These are phyloP conservation scores for Coprinopsis marcescibilis DNA, from an alignment of 768 basidiomycete species.

Conservation along the genomic window DNA sequence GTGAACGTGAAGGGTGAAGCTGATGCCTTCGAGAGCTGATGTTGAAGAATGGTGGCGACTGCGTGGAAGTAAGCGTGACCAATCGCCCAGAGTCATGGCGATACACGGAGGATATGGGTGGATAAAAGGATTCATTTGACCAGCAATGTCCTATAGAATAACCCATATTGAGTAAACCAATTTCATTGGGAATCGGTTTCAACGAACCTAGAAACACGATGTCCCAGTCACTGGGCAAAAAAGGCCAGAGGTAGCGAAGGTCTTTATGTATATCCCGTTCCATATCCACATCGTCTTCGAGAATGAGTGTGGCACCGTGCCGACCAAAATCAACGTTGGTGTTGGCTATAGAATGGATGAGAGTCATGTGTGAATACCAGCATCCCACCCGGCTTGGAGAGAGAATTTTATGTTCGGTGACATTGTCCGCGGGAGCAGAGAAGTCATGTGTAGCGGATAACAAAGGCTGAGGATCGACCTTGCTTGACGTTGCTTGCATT, in stretches of 20 bases:
- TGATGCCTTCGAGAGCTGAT: slow-evolving; percentile 13
- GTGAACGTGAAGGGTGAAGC: slow-evolving; percentile 53
- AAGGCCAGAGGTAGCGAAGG: slow-evolving; percentile 39
- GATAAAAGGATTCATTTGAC: slow-evolving; percentile 57
- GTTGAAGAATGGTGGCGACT: too few relatives aligned
- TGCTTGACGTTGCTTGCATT: too few relatives aligned
- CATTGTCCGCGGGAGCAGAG: slow-evolving; percentile 8
- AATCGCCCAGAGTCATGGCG: too few relatives aligned
- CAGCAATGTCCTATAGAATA: slow-evolving; percentile 65
- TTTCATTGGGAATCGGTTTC: background rate
- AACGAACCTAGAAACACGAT: slow-evolving; percentile 62
- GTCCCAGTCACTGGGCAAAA: slow-evolving; percentile 62
- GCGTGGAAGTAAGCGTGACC: too few relatives aligned
- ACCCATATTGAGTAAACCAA: background rate
- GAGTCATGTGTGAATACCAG: slow-evolving; percentile 62
- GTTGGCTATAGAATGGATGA: slow-evolving; percentile 41
- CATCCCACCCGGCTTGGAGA: slow-evolving; percentile 60
- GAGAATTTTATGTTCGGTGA: slow-evolving; percentile 46
- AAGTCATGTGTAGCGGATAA: too few relatives aligned
- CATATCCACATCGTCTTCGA: slow-evolving; percentile 80
- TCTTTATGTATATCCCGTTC: slow-evolving; percentile 51
- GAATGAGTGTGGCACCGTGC: slow-evolving; percentile 43
- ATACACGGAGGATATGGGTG: slow-evolving; percentile 32
- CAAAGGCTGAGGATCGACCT: too few relatives aligned
- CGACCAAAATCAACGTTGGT: slow-evolving; percentile 9